phyloP scores from a whole-genome alignment of 2,329 filamentous ascomycete genomes.

The Cytospora schulzeri region DNA sequence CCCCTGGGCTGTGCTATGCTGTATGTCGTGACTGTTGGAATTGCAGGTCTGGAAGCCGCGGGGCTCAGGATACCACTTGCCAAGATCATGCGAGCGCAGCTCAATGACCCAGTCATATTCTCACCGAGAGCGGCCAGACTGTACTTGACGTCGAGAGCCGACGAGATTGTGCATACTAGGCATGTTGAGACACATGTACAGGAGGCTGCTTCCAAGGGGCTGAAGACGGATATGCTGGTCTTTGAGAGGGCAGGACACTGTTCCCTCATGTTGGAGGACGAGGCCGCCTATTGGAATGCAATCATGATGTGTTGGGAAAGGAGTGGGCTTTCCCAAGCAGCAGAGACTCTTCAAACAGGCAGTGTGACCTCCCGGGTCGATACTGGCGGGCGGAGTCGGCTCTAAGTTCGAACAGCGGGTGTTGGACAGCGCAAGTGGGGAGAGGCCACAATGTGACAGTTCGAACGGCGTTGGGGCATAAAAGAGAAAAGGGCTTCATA shows the following conservation, averaged over 20 bases:
- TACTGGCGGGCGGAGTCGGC: neutral
- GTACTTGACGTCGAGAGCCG: constrained; percentile 22
- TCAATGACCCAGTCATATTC: constrained; percentile 19
- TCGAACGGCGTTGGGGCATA: neutral
- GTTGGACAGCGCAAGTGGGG: neutral
- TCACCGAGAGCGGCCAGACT: constrained; percentile 15
- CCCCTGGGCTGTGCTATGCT: constrained; percentile 11
- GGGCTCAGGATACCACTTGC: constrained; percentile 13
- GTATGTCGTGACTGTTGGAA: constrained; percentile 11
- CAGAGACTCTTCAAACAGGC: neutral
- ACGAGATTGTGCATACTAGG: constrained; percentile 10
- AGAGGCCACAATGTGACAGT: neutral
- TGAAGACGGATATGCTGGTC: constrained; percentile 6
- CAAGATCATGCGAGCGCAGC: constrained; percentile 11
- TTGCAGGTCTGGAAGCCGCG: constrained; percentile 15
- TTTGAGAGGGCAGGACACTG: constrained; percentile 23
- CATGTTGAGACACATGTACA: constrained; percentile 15
- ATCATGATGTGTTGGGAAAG: constrained; percentile 15
- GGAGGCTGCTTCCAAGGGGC: constrained; percentile 13
- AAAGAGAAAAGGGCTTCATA: too few relatives aligned
- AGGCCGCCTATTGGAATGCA: constrained; percentile 16
- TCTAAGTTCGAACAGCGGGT: neutral
- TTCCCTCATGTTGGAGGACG: constrained; percentile 20
- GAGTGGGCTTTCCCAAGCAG: neutral
- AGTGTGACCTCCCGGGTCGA: neutral